phyloP scores from a whole-genome alignment of 1,139 yeast genomes.

The Arxiozyma heterogenica region DNA sequence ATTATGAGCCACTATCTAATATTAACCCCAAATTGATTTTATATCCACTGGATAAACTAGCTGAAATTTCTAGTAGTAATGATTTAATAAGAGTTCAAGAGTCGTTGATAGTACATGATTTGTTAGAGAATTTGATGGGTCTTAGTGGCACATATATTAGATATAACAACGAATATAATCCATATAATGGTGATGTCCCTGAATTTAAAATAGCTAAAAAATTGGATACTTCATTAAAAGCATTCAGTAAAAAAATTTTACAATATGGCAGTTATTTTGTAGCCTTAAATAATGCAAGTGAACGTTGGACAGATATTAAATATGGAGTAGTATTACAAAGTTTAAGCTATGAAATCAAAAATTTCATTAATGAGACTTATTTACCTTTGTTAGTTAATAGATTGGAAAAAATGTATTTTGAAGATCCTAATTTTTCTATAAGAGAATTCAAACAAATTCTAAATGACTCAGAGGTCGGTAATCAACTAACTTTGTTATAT shows the following conservation, averaged over 20 bases:
- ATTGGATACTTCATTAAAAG: constrained; percentile 66
- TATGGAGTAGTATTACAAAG: constrained; percentile 73
- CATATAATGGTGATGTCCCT: constrained; percentile 35
- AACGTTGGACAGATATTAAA: constrained; percentile 44
- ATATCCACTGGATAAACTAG: constrained; percentile 32
- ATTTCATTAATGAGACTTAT: constrained; percentile 42
- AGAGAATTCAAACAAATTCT: constrained; percentile 39
- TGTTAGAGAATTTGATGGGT: constrained; percentile 62
- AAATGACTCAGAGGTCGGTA: constrained; percentile 19
- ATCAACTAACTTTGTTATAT: constrained; percentile 20
- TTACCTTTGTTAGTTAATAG: constrained; percentile 37
- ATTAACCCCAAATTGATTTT: constrained; percentile 33
- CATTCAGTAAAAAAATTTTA: constrained; percentile 55
- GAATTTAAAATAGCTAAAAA: constrained; percentile 65
- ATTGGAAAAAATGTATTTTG: constrained; percentile 46
- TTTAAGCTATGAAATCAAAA: constrained; percentile 51
- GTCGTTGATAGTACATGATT: constrained; percentile 60
- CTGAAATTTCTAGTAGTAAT: constrained; percentile 5
- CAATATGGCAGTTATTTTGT: constrained; percentile 55
- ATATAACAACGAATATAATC: constrained; percentile 54
- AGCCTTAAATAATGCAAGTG: constrained; percentile 45
- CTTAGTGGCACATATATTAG: constrained; percentile 72
- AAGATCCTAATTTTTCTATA: constrained; percentile 39
- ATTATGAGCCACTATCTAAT: constrained; percentile 30
- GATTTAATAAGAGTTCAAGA: constrained; percentile 52